These are phyloP conservation scores for Amanita pseudoporphyria DNA, from an alignment of 768 basidiomycete species.

Conservation along the genomic window DNA sequence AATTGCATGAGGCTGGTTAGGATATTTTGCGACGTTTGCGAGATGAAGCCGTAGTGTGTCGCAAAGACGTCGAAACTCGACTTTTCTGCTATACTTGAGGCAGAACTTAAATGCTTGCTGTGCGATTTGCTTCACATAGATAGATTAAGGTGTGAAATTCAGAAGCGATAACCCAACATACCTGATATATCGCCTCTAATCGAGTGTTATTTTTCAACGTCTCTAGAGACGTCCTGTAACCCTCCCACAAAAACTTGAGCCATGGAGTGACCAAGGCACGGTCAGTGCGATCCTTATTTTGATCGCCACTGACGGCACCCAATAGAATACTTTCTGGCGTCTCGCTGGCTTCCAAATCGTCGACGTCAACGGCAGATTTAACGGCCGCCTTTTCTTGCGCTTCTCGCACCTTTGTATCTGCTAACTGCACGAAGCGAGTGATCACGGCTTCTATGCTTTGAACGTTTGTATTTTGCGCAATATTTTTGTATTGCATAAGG, in stretches of 20 bases:
- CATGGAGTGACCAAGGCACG: conserved; percentile 92
- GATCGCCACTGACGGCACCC: conserved; percentile 81
- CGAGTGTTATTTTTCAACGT: conserved; percentile 94
- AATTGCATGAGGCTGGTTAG: conserved; percentile 89
- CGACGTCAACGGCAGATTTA: conserved; percentile 70
- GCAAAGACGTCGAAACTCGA: conserved; percentile 94
- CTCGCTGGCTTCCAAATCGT: conserved; percentile 93
- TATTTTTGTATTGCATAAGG: conserved; percentile 96
- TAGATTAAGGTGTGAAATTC: not conserved
- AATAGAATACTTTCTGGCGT: conserved; percentile 90
- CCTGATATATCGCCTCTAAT: conserved; percentile 91
- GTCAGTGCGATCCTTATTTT: conserved; percentile 92
- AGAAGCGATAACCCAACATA: conserved; percentile 23
- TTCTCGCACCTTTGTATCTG: conserved; percentile 74
- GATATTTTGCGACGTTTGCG: conserved; percentile 89
- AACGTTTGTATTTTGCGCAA: conserved; percentile 89
- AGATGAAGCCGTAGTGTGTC: conserved; percentile 95
- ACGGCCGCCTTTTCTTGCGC: conserved; percentile 84
- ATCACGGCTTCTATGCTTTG: conserved; percentile 89
- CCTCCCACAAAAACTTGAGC: conserved; percentile 99
- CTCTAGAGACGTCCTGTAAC: conserved; percentile 91
- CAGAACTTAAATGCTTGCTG: conserved; percentile 98
- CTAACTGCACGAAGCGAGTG: conserved; percentile 71
- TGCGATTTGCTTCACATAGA: conserved; percentile 65
- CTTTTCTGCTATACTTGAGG: conserved; percentile 84